Evolutionary conservation across 495 filamentous ascomycete species (phyloP).

Genomic region (Penicillium odoratum): DNA sequence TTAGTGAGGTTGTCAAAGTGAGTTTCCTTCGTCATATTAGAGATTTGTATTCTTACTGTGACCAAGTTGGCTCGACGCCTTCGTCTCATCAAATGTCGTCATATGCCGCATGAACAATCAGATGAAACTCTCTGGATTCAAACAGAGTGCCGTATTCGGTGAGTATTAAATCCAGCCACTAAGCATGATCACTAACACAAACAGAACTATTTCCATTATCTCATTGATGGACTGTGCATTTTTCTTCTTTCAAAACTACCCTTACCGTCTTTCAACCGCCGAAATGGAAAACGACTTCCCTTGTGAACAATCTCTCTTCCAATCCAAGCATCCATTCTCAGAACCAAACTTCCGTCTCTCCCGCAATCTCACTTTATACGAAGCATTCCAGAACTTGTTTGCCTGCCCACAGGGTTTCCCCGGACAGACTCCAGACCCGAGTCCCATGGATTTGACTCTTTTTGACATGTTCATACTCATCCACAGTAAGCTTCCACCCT

Average conservation of each 20-base stretch:
- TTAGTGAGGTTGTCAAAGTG: conserved; percentile 45
- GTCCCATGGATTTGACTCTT: conserved; percentile 27
- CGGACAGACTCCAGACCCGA: conserved; percentile 7
- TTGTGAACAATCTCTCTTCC: conserved; percentile 38
- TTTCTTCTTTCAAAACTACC: conserved; percentile 47
- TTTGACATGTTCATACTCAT: conserved; percentile 49
- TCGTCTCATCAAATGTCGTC: conserved; percentile 34
- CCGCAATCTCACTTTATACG: conserved; percentile 32
- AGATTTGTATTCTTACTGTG: not conserved
- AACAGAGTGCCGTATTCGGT: conserved; percentile 47
- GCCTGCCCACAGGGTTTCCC: conserved; percentile 16
- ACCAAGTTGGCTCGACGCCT: conserved; percentile 39
- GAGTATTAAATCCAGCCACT: not conserved
- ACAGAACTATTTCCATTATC: conserved; percentile 40
- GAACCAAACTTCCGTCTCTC: conserved; percentile 37
- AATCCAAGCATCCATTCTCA: conserved; percentile 40
- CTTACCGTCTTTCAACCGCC: conserved; percentile 37
- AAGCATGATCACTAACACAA: conserved; percentile 12
- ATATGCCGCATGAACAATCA: conserved; percentile 29
- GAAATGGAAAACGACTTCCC: conserved; percentile 46
- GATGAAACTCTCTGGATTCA: conserved; percentile 45
- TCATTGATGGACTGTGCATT: conserved; percentile 46
- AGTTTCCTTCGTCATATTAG: not conserved
- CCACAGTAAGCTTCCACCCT: conserved; percentile 31
- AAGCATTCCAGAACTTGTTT: conserved; percentile 41